Evolutionary conservation across 192 early-diverging fungal species (phyloP), one percentile per base, ranked within the genome.

Genomic region (Umbelopsis ramanniana): DNA sequence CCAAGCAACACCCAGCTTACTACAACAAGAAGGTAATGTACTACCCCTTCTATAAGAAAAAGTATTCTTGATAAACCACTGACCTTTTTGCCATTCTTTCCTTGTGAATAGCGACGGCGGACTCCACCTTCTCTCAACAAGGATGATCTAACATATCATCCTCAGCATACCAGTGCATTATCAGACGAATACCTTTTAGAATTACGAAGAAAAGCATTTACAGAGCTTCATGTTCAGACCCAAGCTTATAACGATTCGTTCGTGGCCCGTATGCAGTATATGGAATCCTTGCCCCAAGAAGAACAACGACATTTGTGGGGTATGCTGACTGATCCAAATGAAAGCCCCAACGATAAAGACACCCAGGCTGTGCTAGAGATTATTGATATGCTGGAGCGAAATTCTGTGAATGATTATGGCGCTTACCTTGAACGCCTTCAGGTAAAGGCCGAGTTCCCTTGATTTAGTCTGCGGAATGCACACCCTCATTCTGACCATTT

Each of bases 181-280:
- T 37, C 26, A 15, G 57, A 63, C 4, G 57, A 63, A 19, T 63
- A 63, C 17, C 26, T 63, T 35, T 4, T 63, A 37, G 46, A 50
- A 12, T 50, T 72, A 66, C 57, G 60, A 66, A 22, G 60, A 66
- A 35, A 72, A 38, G 71, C 71, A 9, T 66, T 66, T 15, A 19
- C 19, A 5, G 71, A 72, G 22, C 33, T 72, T 12, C 71, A 72
- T 50, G 6, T 46, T 9, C 71, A 72, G 37, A 66, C 60, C 6
- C 71, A 72, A 52, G 29, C 57, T 11, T 72, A 72, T 38, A 72
- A 72, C 22, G 71, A 72, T 50, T 24, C 71, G 23, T 72, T 72
- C 66, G 71, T 72, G 17, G 37, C 43, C 14, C 38, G 48, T 0
- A 72, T 72, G 71, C 71, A 52, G 26, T 37, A 66, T 38, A 19